Conservation (phyloP, 768 basidiomycete species). For the Coprinopsis marcescibilis region DNA sequence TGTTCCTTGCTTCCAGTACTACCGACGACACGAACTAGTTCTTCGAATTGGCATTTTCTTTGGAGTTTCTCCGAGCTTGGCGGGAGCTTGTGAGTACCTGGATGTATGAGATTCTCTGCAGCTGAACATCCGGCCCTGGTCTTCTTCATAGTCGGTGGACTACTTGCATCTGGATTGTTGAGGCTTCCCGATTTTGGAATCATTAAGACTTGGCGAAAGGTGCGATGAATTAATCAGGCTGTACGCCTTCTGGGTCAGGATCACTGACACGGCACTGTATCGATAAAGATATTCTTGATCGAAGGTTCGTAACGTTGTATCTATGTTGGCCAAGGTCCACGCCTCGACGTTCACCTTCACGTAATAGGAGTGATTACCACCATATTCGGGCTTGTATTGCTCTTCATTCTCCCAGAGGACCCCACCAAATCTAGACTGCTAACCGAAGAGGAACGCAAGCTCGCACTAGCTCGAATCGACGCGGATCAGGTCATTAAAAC, state of each 20-base stretch:
- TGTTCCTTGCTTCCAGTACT: slow-evolving; percentile 19
- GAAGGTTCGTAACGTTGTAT: slow-evolving; percentile 17
- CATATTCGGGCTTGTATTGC: slow-evolving; percentile 20
- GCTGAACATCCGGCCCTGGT: not conserved
- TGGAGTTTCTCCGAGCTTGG: slow-evolving; percentile 27
- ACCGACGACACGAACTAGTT: slow-evolving; percentile 28
- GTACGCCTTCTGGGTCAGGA: not conserved
- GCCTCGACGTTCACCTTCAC: not conserved
- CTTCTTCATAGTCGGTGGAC: slow-evolving; percentile 26
- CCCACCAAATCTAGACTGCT: slow-evolving; percentile 23
- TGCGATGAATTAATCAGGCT: slow-evolving; percentile 7
- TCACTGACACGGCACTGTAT: not conserved
- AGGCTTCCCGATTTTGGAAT: slow-evolving; percentile 26
- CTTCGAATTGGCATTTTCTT: slow-evolving; percentile 31
- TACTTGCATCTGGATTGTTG: slow-evolving; percentile 32
- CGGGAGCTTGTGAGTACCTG: slow-evolving; percentile 27
- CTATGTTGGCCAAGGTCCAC: not conserved
- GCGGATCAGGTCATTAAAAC: slow-evolving; percentile 24
- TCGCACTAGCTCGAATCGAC: slow-evolving; percentile 25
- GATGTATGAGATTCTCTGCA: not conserved
- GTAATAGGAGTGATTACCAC: slow-evolving; percentile 27
- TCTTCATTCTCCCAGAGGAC: slow-evolving; percentile 24
- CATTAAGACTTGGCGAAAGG: slow-evolving; percentile 31
- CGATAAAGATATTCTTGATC: slow-evolving; percentile 25
- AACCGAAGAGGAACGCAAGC: slow-evolving; percentile 21